Evolutionary conservation across 176 grass and related monocot genomes (phyloP).

Genomic region (Avena atlantica): DNA sequence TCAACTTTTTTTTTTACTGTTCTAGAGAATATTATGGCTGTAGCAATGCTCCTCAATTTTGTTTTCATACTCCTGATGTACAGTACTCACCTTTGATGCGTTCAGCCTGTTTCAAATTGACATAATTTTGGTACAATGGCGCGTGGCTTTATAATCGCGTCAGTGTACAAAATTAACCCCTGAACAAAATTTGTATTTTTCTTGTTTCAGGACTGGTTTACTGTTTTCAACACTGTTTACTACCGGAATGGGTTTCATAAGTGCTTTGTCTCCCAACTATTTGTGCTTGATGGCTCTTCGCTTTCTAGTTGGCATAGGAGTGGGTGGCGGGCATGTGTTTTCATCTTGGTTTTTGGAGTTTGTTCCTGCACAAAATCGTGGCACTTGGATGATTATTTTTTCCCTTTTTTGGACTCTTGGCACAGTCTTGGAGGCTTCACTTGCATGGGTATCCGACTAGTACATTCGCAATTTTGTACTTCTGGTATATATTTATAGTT

Average conservation of each 20-base stretch:
- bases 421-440: conserved; percentile 70
- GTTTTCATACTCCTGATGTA: background rate
- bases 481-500: conserved; percentile 17
- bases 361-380: conserved; percentile 68
- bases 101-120: background rate
- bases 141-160: background rate
- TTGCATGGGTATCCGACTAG: conserved; percentile 66
- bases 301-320: conserved; percentile 67
- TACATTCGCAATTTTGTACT: background rate
- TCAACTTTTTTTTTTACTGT: background rate
- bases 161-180: background rate
- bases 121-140: background rate
- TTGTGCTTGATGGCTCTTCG: conserved; percentile 61
- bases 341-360: conserved; percentile 84
- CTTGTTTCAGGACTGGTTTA: conserved; percentile 71
- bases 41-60: background rate
- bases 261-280: conserved; percentile 76
- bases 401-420: conserved; percentile 67
- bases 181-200: conserved; percentile 39
- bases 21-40: background rate
- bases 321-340: conserved; percentile 67
- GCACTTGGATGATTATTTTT: conserved; percentile 73
- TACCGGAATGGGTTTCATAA: conserved; percentile 60
- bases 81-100: background rate
- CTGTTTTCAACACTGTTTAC: conserved; percentile 70